Evolutionary conservation across 208 protist genomes (phyloP), one percentile per base, ranked within the genome.

Genomic region (Wallacemonas sp.): DNA sequence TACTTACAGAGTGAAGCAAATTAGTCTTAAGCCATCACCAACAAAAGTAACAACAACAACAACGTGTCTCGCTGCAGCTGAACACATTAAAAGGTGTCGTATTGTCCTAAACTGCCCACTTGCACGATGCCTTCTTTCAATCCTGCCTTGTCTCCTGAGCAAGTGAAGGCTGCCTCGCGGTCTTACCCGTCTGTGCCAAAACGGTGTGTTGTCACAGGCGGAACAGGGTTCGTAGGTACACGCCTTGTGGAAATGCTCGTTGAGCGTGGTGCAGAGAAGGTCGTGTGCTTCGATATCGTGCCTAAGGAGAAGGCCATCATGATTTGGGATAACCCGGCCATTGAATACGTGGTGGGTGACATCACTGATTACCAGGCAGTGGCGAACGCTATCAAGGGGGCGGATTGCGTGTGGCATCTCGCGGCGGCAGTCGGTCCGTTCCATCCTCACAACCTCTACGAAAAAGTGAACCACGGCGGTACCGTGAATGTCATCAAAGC

Each of bases 231-330:
- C 75, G 96, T 98, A 0, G 97, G 97, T 6, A 92, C 86, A 8
- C 94, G 97, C 17, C 69, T 98, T 38, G 93, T 97, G 2, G 95
- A 98, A 68, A 98, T 98, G 97, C 86, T 98, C 3, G 78, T 98
- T 0, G 97, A 98, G 74, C 84, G 96, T 33, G 97, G 95, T 14
- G 94, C 95, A 0, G 83, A 96, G 58, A 76, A 84, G 19, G 94
- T 97, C 0, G 78, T 96, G 1, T 88, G 80, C 74, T 96, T 97
- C 70, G 93, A 97, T 64, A 96, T 98, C 53, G 90, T 95, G 51
- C 88, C 91, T 0, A 80, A 83, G 38, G 82, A 92, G 39, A 88
- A 87, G 53, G 80, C 75, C 14, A 67, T 90, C 55, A 73, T 72
- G 21, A 62, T 81, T 14, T 97, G 91, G 91, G 36, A 83, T 15